Conservation (phyloP, 345 rosid species). For the Salix udensis region DNA sequence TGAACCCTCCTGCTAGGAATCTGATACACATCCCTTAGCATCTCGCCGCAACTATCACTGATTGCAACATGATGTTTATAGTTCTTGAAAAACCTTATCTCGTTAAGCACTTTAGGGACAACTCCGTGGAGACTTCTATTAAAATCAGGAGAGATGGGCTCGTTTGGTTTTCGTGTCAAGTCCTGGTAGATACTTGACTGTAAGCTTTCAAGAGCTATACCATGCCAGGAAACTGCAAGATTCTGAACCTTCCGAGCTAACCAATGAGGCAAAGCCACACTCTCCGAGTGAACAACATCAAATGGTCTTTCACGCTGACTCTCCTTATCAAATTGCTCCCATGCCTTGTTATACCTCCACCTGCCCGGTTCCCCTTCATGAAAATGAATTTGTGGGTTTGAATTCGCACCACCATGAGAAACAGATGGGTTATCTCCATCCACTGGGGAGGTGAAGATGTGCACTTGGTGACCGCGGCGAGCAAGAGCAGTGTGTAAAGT, state of each 20-base stretch:
- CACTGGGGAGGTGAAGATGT: slow-evolving; percentile 79
- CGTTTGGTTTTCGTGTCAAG: slow-evolving; percentile 53
- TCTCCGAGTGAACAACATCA: slow-evolving; percentile 83
- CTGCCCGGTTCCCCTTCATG: slow-evolving; percentile 70
- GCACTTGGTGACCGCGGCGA: slow-evolving; percentile 72
- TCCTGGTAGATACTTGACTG: slow-evolving; percentile 78
- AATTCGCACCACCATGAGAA: neutral
- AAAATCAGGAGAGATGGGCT: slow-evolving; percentile 52
- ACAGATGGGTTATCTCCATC: slow-evolving; percentile 4
- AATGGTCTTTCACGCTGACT: slow-evolving; percentile 43
- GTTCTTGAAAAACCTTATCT: slow-evolving; percentile 74
- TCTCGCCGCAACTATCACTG: slow-evolving; percentile 94
- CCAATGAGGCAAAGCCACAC: slow-evolving; percentile 84
- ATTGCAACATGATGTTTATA: slow-evolving; percentile 85
- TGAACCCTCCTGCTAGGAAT: slow-evolving; percentile 77
- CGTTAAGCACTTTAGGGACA: slow-evolving; percentile 66
- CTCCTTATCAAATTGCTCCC: slow-evolving; percentile 75
- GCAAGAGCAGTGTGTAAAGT: slow-evolving; percentile 76
- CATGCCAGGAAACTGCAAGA: slow-evolving; percentile 89
- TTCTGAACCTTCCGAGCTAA: slow-evolving; percentile 55
- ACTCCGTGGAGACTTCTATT: slow-evolving; percentile 50
- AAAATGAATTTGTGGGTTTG: slow-evolving; percentile 47
- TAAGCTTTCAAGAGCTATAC: slow-evolving; percentile 84
- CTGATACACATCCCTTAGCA: slow-evolving; percentile 83
- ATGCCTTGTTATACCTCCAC: slow-evolving; percentile 78